Conservation (phyloP, 148 eudicot species). For the Vaccinium corymbosum region DNA sequence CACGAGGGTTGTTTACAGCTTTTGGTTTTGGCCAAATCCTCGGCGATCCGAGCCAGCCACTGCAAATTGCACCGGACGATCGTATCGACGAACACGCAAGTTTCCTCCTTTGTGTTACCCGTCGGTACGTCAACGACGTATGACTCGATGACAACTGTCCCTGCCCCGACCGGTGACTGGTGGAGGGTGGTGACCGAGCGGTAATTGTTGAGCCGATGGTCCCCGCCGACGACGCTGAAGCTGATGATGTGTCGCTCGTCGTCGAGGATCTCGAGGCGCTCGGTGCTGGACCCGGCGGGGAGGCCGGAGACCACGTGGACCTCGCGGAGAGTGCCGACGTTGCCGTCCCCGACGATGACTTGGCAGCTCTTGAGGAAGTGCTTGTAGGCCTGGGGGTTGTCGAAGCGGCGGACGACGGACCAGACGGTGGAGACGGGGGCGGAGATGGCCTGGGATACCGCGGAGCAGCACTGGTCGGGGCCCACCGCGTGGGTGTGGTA, state of each 20-base stretch:
- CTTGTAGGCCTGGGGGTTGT: slow-evolving; percentile 75
- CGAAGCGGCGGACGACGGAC: slow-evolving; percentile 65
- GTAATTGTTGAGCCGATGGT: slow-evolving; percentile 71
- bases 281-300: slow-evolving; percentile 76
- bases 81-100: slow-evolving; percentile 66
- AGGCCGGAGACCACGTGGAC: slow-evolving; percentile 79
- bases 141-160: slow-evolving; percentile 77
- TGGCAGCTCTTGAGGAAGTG: slow-evolving; percentile 71
- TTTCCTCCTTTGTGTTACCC: slow-evolving; percentile 79
- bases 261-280: slow-evolving; percentile 75
- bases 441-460: slow-evolving; percentile 41
- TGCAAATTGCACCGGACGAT: slow-evolving; percentile 71
- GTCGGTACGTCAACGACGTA: slow-evolving; percentile 76
- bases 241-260: slow-evolving; percentile 60
- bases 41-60: slow-evolving; percentile 55
- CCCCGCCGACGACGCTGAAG: slow-evolving; percentile 74
- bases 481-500: slow-evolving; percentile 53
- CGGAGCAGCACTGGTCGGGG: slow-evolving; percentile 55
- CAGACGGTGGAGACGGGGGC: slow-evolving; percentile 58
- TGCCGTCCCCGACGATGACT: slow-evolving; percentile 52
- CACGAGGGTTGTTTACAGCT: slow-evolving; percentile 7
- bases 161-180: slow-evolving; percentile 23
- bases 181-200: slow-evolving; percentile 76
- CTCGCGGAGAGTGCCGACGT: slow-evolving; percentile 60
- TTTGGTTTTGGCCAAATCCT: slow-evolving; percentile 32